A percentile compares a stretch with the other conserved stretches of the same genome.
These are phyloP conservation scores for Backusella tarrabulga DNA, from an alignment of 192 early-diverging fungal genomes.

Conservation along the genomic window DNA sequence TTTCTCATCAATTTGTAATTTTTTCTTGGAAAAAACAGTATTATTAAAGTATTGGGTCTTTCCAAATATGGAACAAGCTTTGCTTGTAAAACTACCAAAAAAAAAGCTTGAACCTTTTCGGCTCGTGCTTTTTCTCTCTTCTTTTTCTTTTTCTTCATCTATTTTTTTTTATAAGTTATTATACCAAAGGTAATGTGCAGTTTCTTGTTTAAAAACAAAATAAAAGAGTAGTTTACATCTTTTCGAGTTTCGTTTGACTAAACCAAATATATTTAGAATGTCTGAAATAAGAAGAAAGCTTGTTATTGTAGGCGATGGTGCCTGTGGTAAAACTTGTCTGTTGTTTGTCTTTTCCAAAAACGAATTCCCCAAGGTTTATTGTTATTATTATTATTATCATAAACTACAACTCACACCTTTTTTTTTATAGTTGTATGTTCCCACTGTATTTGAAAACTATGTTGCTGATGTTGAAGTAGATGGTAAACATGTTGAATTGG, in stretches of 20 bases:
- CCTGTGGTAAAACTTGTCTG: slow-evolving; percentile 89
- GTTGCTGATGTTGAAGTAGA: slow-evolving; percentile 87
- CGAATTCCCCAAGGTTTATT: slow-evolving; percentile 78
- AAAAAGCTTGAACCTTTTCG: background rate
- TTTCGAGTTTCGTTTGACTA: too few species aligned
- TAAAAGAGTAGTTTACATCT: too few species aligned
- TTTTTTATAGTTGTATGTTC: slow-evolving; percentile 58
- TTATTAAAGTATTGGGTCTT: too few species aligned
- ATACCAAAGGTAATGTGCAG: background rate
- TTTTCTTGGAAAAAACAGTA: too few species aligned
- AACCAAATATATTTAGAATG: background rate
- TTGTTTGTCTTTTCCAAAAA: slow-evolving; percentile 82
- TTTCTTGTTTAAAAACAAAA: background rate
- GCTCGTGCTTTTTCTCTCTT: background rate
- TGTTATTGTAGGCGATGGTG: slow-evolving; percentile 92
- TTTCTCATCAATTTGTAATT: too few species aligned
- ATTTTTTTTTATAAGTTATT: background rate
- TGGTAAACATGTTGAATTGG: slow-evolving; percentile 81
- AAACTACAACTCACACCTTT: slow-evolving; percentile 19
- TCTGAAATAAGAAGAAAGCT: slow-evolving; percentile 78
- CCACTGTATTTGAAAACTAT: slow-evolving; percentile 94
- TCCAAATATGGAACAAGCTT: too few species aligned
- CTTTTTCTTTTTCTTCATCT: background rate
- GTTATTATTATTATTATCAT: background rate
- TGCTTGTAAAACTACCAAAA: too few species aligned